These are phyloP conservation scores for Tuctoria greenei DNA, from an alignment of 176 grass and related monocot genomes.

Conservation along the genomic window DNA sequence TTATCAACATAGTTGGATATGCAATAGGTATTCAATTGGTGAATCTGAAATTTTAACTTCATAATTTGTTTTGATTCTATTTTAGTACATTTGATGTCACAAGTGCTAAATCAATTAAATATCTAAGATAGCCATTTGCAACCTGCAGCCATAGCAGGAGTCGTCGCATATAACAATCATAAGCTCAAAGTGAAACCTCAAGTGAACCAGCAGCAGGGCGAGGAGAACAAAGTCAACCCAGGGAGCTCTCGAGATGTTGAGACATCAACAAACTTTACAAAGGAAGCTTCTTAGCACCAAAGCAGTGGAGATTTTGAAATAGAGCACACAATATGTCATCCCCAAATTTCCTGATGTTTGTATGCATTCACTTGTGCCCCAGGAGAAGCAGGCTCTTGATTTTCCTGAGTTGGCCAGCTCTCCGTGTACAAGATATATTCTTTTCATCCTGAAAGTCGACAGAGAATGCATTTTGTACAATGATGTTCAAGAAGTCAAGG, in stretches of 20 bases:
- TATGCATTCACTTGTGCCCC: conserved; percentile 15
- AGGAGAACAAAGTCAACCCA: conserved; percentile 30
- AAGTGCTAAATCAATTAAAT: neutral
- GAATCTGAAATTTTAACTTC: conserved; percentile 21
- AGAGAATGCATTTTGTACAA: conserved; percentile 49
- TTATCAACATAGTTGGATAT: conserved; percentile 95
- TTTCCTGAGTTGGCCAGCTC: conserved; percentile 32
- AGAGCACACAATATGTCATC: neutral
- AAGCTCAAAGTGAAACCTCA: conserved; percentile 66
- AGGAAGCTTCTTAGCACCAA: conserved; percentile 49
- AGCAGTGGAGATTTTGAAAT: conserved; percentile 8
- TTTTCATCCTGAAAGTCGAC: conserved; percentile 7
- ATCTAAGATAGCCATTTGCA: neutral
- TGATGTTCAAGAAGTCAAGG: conserved; percentile 25
- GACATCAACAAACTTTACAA: conserved; percentile 47
- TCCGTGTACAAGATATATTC: conserved; percentile 39
- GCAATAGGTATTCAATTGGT: conserved; percentile 69
- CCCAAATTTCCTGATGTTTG: conserved; percentile 24
- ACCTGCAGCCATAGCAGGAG: conserved; percentile 88
- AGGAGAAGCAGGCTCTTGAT: conserved; percentile 34
- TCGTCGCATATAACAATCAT: conserved; percentile 89
- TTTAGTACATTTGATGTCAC: neutral
- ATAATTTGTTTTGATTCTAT: neutral
- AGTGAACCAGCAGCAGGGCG: conserved; percentile 43
- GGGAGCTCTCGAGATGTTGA: conserved; percentile 49